phyloP scores from a whole-genome alignment of 768 basidiomycete species.

The Xerocomellus amylosporus region DNA sequence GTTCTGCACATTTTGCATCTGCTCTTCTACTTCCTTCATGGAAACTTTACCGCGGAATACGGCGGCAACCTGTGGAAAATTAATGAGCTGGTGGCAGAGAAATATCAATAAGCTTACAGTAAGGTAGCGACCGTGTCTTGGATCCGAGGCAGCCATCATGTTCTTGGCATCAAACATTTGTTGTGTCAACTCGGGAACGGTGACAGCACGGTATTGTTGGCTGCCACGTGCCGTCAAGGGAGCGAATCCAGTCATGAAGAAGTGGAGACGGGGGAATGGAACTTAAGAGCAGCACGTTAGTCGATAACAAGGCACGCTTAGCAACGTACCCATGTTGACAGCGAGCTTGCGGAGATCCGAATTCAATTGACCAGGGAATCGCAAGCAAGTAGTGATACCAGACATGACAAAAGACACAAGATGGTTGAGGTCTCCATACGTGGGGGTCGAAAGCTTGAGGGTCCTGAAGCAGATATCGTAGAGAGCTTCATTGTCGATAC shows the following conservation, averaged over 20 bases:
- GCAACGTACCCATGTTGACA: constrained; percentile 90
- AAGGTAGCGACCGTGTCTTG: constrained; percentile 94
- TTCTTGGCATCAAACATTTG: constrained; percentile 99
- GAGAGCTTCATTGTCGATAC: constrained; percentile 98
- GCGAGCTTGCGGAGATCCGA: constrained; percentile 97
- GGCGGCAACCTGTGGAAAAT: constrained; percentile 65
- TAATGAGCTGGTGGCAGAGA: neutral
- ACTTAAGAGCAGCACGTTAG: constrained; percentile 44
- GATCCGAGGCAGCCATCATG: constrained; percentile 99
- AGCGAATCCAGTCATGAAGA: constrained; percentile 98
- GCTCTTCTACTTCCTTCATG: constrained; percentile 99
- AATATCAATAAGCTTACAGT: constrained; percentile 53
- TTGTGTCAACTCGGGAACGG: constrained; percentile 95
- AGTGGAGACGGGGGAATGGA: constrained; percentile 98
- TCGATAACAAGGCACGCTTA: neutral
- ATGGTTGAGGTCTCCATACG: constrained; percentile 97
- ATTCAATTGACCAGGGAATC: constrained; percentile 99
- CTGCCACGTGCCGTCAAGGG: constrained; percentile 92
- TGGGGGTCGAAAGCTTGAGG: constrained; percentile 91
- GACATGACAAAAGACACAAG: constrained; percentile 98
- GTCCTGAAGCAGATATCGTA: constrained; percentile 99
- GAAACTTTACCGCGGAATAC: constrained; percentile 99
- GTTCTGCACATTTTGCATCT: constrained; percentile 96
- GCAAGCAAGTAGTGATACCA: constrained; percentile 96
- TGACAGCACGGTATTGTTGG: constrained; percentile 94